A percentile compares a stretch with the other conserved stretches of the same genome.
Evolutionary conservation across 192 early-diverging fungal genomes (phyloP).

Genomic region (Coemansia sp.): DNA sequence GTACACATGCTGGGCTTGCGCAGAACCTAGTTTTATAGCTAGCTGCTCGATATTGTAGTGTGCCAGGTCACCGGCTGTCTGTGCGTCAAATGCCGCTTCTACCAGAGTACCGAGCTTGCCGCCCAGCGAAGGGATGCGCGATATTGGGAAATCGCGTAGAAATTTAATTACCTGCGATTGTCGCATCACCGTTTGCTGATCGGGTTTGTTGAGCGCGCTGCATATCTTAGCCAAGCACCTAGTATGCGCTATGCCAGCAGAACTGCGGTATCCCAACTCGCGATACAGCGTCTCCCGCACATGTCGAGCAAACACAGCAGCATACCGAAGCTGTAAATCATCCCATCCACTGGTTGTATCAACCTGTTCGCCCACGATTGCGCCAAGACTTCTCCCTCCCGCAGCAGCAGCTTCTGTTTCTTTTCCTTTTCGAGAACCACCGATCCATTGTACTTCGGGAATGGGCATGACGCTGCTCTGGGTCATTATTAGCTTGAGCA

Average conservation of each 20-base stretch:
- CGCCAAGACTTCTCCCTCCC: conserved; percentile 2
- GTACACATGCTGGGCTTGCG: conserved; percentile 33
- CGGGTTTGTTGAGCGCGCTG: conserved; percentile 82
- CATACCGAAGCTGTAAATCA: conserved; percentile 79
- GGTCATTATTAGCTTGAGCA: conserved; percentile 13
- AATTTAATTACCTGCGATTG: conserved; percentile 58
- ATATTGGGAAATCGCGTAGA: conserved; percentile 66
- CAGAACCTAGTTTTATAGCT: conserved; percentile 25
- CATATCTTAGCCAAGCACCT: conserved; percentile 84
- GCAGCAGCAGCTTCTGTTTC: conserved; percentile 18
- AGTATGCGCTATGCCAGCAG: conserved; percentile 82
- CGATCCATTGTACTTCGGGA: conserved; percentile 1
- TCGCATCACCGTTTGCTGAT: conserved; percentile 72
- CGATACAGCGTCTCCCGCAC: conserved; percentile 63
- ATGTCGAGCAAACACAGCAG: conserved; percentile 65
- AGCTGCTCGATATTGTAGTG: conserved; percentile 40
- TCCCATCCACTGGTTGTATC: conserved; percentile 57
- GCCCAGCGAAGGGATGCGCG: conserved; percentile 82
- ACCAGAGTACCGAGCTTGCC: conserved; percentile 82
- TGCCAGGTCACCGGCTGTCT: conserved; percentile 36
- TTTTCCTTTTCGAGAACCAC: conserved; percentile 45
- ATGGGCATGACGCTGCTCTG: neutral
- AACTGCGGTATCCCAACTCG: conserved; percentile 78
- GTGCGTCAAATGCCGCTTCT: conserved; percentile 58
- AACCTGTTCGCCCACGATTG: conserved; percentile 46